Evolutionary conservation across 2,329 filamentous ascomycete genomes (phyloP).

Genomic region (Talaromyces verruculosus): DNA sequence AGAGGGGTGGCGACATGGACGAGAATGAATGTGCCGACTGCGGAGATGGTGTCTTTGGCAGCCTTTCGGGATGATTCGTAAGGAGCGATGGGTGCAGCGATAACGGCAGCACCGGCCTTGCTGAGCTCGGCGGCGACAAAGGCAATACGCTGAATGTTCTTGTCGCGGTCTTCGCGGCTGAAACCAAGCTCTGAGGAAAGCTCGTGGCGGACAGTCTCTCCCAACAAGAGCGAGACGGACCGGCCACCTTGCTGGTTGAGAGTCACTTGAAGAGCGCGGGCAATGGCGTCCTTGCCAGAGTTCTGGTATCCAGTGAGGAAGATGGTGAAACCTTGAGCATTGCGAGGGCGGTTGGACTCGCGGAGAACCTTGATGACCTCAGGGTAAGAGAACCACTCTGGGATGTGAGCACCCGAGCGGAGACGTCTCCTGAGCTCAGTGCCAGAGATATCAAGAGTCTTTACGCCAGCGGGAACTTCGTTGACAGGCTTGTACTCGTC

Average conservation of each 20-base stretch:
- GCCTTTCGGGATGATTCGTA: conserved; percentile 75
- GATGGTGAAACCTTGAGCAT: conserved; percentile 93
- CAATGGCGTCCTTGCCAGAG: conserved; percentile 94
- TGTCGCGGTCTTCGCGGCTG: conserved; percentile 85
- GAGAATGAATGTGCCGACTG: conserved; percentile 92
- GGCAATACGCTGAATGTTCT: conserved; percentile 92
- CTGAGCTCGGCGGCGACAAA: conserved; percentile 96
- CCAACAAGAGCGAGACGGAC: conserved; percentile 88
- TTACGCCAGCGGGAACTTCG: conserved; percentile 77
- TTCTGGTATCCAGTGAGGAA: conserved; percentile 98
- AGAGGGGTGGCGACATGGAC: conserved; percentile 92
- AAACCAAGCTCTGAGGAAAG: conserved; percentile 95
- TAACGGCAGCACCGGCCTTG: conserved; percentile 87
- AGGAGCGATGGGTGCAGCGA: conserved; percentile 92
- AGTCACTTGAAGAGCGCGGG: conserved; percentile 90
- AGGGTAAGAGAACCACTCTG: conserved; percentile 99
- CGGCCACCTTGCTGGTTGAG: conserved; percentile 97
- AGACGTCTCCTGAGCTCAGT: conserved; percentile 91
- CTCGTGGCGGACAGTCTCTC: conserved; percentile 91
- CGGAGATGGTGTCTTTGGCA: conserved; percentile 74
- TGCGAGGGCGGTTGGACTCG: conserved; percentile 90
- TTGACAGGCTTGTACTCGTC: conserved; percentile 96
- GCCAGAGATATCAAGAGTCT: conserved; percentile 83
- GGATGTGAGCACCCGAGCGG: conserved; percentile 88
- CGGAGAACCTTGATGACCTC: conserved; percentile 96